phyloP scores from a whole-genome alignment of 768 basidiomycete species.

The Ramaria sp. region DNA sequence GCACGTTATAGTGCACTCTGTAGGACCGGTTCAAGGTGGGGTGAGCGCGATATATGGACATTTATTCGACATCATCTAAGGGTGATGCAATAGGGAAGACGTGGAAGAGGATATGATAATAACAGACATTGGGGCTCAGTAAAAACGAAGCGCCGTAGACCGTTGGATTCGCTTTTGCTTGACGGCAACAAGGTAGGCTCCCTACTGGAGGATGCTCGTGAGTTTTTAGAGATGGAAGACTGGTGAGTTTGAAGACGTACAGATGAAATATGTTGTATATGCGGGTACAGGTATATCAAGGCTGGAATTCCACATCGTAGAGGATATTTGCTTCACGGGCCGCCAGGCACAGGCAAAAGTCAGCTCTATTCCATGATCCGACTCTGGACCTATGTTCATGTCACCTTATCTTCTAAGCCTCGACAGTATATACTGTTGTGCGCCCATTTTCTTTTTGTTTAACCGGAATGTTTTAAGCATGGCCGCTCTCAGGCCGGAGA shows the following conservation, averaged over 20 bases:
- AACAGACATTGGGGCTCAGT: too few species aligned
- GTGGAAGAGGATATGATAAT: too few species aligned
- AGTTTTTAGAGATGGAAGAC: conserved; percentile 43
- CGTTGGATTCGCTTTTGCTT: conserved; percentile 44
- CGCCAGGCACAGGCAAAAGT: conserved; percentile 56
- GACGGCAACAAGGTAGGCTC: conserved; percentile 34
- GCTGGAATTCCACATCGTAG: conserved; percentile 47
- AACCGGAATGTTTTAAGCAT: neutral
- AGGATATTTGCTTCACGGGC: conserved; percentile 47
- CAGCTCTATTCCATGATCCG: conserved; percentile 13
- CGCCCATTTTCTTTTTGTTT: too few species aligned
- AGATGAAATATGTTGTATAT: too few species aligned
- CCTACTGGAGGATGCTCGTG: conserved; percentile 37
- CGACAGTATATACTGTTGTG: conserved; percentile 39
- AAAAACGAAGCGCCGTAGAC: conserved; percentile 36
- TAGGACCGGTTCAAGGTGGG: too few species aligned
- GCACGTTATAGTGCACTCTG: conserved; percentile 22
- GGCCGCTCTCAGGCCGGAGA: conserved; percentile 9
- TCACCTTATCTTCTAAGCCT: neutral
- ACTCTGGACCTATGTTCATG: too few species aligned
- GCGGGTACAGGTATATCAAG: conserved; percentile 42
- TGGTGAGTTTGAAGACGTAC: too few species aligned
- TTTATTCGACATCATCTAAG: too few species aligned
- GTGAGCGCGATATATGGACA: too few species aligned
- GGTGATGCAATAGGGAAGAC: too few species aligned